A percentile compares a stretch with the other conserved stretches of the same genome.
phyloP scores from a whole-genome alignment of 768 basidiomycete genomes.

The Roridomyces roridus region DNA sequence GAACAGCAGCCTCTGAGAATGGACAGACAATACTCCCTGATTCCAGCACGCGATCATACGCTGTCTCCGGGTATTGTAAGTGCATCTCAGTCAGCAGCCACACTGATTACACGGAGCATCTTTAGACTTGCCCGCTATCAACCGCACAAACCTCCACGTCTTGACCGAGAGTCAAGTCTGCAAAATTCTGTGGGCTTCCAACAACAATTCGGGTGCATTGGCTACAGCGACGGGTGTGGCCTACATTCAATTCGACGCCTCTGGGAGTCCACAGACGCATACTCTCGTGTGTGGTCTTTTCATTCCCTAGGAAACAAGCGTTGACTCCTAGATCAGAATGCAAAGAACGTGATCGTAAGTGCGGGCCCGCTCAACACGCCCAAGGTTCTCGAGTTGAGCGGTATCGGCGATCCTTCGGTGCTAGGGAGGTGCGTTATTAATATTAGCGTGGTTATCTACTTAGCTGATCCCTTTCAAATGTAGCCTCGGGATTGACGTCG shows the following conservation, averaged over 20 bases:
- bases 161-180: slow-evolving; percentile 14
- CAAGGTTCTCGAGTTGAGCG: slow-evolving; percentile 19
- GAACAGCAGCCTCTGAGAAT: no score
- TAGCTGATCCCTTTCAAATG: neutral
- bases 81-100: neutral
- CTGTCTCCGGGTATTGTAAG: slow-evolving; percentile 14
- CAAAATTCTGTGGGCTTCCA: slow-evolving; percentile 14
- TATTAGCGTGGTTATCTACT: neutral
- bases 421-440: slow-evolving; percentile 1
- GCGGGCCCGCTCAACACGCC: slow-evolving; percentile 16
- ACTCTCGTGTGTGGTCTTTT: slow-evolving; percentile 2
- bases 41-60: slow-evolving; percentile 13
- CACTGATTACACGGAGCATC: neutral
- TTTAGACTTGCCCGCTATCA: slow-evolving; percentile 9
- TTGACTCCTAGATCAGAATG: neutral
- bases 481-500: slow-evolving; percentile 9
- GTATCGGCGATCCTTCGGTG: slow-evolving; percentile 14
- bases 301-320: neutral
- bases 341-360: slow-evolving; percentile 14
- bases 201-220: neutral
- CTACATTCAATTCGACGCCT: slow-evolving; percentile 2
- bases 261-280: neutral
- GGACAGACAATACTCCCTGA: slow-evolving; percentile 6
- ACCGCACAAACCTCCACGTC: slow-evolving; percentile 18
- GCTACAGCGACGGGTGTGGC: slow-evolving; percentile 17